Evolutionary conservation across 148 eudicot genomes (phyloP).

Genomic region (Chenopodium quinoa): DNA sequence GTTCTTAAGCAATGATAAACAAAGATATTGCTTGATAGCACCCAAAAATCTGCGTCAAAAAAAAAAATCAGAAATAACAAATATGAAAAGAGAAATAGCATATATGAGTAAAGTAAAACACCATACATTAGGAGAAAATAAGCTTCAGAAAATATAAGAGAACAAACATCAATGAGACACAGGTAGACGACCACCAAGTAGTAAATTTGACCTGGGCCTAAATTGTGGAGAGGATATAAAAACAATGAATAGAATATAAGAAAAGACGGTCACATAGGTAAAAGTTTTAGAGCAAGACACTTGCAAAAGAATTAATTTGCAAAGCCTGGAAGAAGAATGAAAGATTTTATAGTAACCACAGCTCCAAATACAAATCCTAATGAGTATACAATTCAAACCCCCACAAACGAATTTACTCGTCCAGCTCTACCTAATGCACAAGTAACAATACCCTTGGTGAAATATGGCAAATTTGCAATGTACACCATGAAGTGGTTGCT

Average conservation of each 20-base stretch:
- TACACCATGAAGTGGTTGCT: neutral
- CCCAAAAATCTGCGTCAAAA: constrained; percentile 75
- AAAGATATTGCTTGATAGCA: constrained; percentile 97
- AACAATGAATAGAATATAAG: neutral
- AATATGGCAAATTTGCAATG: neutral
- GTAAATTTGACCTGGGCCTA: neutral
- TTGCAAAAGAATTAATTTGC: neutral
- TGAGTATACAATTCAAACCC: neutral
- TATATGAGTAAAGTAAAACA: neutral
- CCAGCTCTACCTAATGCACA: neutral
- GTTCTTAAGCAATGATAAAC: constrained; percentile 93
- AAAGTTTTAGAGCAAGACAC: neutral
- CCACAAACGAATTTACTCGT: neutral
- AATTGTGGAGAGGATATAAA: neutral
- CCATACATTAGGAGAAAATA: neutral
- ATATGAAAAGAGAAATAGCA: neutral
- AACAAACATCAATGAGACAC: neutral
- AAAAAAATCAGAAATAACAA: neutral
- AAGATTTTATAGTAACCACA: neutral
- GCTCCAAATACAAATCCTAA: neutral
- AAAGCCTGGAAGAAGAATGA: neutral
- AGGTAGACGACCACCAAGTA: neutral
- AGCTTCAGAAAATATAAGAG: neutral
- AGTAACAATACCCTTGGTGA: neutral
- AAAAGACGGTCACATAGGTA: neutral